A percentile compares a stretch with the other conserved stretches of the same genome.
Evolutionary conservation across 2,329 filamentous ascomycete species (phyloP).

Genomic region (Cryphonectria parasitica): DNA sequence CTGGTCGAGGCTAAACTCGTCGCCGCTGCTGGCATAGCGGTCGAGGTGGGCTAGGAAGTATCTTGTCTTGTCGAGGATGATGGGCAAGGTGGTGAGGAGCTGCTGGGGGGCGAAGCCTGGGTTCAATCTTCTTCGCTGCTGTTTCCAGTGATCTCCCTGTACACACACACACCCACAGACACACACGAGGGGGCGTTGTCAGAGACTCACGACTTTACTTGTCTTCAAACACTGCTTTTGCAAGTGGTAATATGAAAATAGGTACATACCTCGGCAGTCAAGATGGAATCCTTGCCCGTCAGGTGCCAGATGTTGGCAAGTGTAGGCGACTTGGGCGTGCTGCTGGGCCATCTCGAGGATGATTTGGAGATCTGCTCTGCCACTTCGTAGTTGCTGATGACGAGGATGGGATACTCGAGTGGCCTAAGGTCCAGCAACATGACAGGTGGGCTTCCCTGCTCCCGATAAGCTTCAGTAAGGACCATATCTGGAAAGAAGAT

Average conservation of each 20-base stretch:
- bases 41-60: slow-evolving; percentile 40
- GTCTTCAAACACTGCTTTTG: no score
- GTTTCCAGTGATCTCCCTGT: slow-evolving; percentile 39
- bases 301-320: slow-evolving; percentile 35
- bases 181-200: neutral
- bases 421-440: slow-evolving; percentile 43
- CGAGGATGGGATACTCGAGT: slow-evolving; percentile 37
- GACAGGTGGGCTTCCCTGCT: slow-evolving; percentile 39
- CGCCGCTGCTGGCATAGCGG: slow-evolving; percentile 33
- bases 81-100: slow-evolving; percentile 42
- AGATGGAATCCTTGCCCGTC: slow-evolving; percentile 33
- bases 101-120: slow-evolving; percentile 45
- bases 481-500: slow-evolving; percentile 30
- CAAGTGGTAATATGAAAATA: neutral
- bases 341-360: slow-evolving; percentile 39
- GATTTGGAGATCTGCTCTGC: slow-evolving; percentile 44
- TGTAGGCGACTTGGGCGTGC: slow-evolving; percentile 40
- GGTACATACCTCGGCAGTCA: slow-evolving; percentile 28
- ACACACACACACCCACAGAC: neutral
- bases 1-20: slow-evolving; percentile 37
- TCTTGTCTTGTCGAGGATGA: slow-evolving; percentile 41
- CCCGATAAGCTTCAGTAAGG: slow-evolving; percentile 23
- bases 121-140: slow-evolving; percentile 41
- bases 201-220: neutral
- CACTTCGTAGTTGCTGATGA: slow-evolving; percentile 40